phyloP scores from a whole-genome alignment of 192 early-diverging fungal genomes.

The Geosiphon pyriformis region DNA sequence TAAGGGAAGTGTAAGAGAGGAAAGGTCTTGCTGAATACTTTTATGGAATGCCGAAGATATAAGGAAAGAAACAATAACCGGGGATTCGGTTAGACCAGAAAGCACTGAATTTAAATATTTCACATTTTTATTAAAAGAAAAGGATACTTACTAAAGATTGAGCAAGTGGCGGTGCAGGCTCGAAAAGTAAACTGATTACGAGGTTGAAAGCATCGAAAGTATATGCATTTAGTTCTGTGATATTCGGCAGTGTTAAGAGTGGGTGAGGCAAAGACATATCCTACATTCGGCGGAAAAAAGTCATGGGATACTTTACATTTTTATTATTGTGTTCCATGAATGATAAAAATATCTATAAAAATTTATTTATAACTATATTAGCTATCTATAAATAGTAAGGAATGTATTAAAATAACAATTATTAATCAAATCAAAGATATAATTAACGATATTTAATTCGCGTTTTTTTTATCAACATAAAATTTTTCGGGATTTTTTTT shows the following conservation, averaged over 20 bases:
- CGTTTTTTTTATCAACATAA: too few relatives aligned
- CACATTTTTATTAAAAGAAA: too few relatives aligned
- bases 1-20: conserved; percentile 58
- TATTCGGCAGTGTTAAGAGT: neutral
- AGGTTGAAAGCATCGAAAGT: conserved; percentile 41
- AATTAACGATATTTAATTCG: too few relatives aligned
- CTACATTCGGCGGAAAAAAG: neutral
- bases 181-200: conserved; percentile 73
- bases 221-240: conserved; percentile 6
- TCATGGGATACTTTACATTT: neutral
- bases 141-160: conserved; percentile 11
- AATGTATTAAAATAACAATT: neutral
- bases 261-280: neutral
- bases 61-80: neutral
- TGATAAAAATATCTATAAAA: neutral
- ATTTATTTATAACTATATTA: neutral
- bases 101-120: neutral
- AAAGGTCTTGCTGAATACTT: conserved; percentile 69
- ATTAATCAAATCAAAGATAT: too few relatives aligned
- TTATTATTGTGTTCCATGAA: neutral
- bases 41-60: too few relatives aligned
- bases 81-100: too few relatives aligned
- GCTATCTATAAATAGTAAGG: neutral
- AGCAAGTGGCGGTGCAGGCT: conserved; percentile 79
- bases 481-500: too few relatives aligned